Base-by-base conservation (phyloP, 106 monocot genomes). In the Cymbidium sinense region DNA sequence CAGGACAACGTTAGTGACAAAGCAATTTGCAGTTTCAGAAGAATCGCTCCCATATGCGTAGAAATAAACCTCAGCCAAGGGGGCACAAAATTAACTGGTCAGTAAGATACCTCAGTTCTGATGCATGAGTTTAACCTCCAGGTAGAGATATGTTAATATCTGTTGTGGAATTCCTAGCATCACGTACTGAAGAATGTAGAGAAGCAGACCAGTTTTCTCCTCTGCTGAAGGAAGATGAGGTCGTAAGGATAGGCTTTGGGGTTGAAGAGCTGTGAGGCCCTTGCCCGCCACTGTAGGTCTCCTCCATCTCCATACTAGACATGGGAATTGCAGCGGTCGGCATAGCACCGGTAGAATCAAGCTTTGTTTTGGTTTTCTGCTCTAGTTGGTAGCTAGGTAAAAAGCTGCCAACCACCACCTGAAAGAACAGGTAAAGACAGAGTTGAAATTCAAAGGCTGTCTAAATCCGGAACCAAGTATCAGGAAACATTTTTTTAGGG, bases 341-440 rank as follows among this genome's bases (percentile, higher is more conserved):
- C 31, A 75, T 18, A 20, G 77, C 44, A 8, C 84, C 41, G 20
- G 86, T 23, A 30, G 83, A 33, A 18, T 92, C 92, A 3, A 75
- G 43, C 75, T 79, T 79, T 8, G 85, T 76, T 83, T 86, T 89
- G 0, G 81, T 70, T 70, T 90, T 90, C 69, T 84, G 88, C 79
- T 92, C 95, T 72, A 87, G 44, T 58, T 90, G 92, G 61, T 92
- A 87, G 43, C 86, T 80, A 1, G 90, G 90, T 80, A 90, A 51
- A 70, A 92, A 95, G 77, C 92, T 92, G 20, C 95, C 95, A 20
- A 95, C 87, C 34, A 92, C 88, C 23, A 95, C 95, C 95, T 95
- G 67, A 52, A 52, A 80, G 71, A 71, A 37, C 35, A 34, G 71
- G 33, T 4, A 69, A 69, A 34, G 11, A 69, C 33, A 69, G 15